A percentile compares a stretch with the other conserved stretches of the same genome.
Conservation (phyloP, 768 basidiomycete species). For the Hypholoma sublateritium region DNA sequence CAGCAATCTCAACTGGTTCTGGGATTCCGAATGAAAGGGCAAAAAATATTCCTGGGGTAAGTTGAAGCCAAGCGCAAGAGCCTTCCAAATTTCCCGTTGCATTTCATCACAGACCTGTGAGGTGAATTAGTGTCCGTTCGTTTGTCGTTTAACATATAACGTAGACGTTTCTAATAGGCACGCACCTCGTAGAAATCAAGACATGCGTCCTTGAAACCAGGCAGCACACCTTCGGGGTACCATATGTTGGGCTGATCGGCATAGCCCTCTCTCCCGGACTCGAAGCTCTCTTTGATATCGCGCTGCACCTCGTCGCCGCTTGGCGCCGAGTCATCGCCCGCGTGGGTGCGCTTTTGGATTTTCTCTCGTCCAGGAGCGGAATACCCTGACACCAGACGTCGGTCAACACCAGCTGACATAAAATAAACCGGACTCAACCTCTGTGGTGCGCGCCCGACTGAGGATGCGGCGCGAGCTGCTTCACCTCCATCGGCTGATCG, state of each 20-base stretch:
- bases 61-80: conserved; percentile 46
- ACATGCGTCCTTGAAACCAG: conserved; percentile 53
- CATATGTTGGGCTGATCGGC: conserved; percentile 54
- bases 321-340: conserved; percentile 18
- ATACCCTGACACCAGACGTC: conserved; percentile 28
- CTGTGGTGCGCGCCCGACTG: conserved; percentile 43
- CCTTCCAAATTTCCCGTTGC: conserved; percentile 43
- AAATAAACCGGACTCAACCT: conserved; percentile 27
- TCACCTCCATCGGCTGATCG: conserved; percentile 33
- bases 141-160: too few relatives aligned
- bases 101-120: conserved; percentile 40
- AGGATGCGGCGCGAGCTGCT: conserved; percentile 47
- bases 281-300: conserved; percentile 54
- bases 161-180: neutral
- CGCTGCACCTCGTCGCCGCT: conserved; percentile 24
- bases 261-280: conserved; percentile 50
- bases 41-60: conserved; percentile 46
- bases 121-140: too few relatives aligned
- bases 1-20: conserved; percentile 57
- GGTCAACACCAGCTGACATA: neutral
- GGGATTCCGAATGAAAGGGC: conserved; percentile 37
- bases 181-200: conserved; percentile 50
- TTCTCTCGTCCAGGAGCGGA: conserved; percentile 40
- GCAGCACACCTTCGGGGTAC: conserved; percentile 50
- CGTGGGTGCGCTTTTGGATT: conserved; percentile 22